These are phyloP conservation scores for Penicillium canariense DNA, from an alignment of 495 filamentous ascomycete species.

Conservation along the genomic window DNA sequence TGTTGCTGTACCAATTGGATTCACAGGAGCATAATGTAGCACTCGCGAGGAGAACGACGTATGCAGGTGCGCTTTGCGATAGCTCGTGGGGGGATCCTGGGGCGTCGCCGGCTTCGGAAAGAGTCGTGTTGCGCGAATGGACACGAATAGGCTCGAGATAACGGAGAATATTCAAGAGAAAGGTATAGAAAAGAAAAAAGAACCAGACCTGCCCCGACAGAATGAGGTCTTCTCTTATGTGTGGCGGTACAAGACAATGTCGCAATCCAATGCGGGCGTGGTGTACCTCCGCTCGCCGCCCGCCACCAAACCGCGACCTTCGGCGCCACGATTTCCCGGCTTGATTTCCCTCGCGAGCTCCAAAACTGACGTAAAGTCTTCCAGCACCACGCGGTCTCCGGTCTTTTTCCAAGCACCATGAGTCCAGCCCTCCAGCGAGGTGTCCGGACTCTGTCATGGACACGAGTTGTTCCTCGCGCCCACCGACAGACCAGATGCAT, in stretches of 20 bases:
- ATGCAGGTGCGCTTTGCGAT: constrained; percentile 19
- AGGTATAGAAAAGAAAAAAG: neutral
- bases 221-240: neutral
- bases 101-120: constrained; percentile 44
- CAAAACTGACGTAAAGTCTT: constrained; percentile 36
- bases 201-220: neutral
- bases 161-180: neutral
- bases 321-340: constrained; percentile 32
- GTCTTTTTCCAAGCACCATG: constrained; percentile 28
- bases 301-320: constrained; percentile 7
- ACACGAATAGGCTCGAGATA: neutral
- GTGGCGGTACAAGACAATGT: constrained; percentile 7
- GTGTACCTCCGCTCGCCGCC: constrained; percentile 11
- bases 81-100: constrained; percentile 23
- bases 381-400: constrained; percentile 4
- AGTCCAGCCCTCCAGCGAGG: constrained; percentile 39
- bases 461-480: constrained; percentile 33
- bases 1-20: neutral
- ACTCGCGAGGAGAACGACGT: constrained; percentile 11
- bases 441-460: constrained; percentile 39
- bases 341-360: constrained; percentile 15
- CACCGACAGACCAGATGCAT: constrained; percentile 38
- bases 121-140: constrained; percentile 6
- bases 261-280: constrained; percentile 22
- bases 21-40: constrained; percentile 35